Conservation (phyloP, 2,329 filamentous ascomycete genomes). For the Fusarium vanettenii region DNA sequence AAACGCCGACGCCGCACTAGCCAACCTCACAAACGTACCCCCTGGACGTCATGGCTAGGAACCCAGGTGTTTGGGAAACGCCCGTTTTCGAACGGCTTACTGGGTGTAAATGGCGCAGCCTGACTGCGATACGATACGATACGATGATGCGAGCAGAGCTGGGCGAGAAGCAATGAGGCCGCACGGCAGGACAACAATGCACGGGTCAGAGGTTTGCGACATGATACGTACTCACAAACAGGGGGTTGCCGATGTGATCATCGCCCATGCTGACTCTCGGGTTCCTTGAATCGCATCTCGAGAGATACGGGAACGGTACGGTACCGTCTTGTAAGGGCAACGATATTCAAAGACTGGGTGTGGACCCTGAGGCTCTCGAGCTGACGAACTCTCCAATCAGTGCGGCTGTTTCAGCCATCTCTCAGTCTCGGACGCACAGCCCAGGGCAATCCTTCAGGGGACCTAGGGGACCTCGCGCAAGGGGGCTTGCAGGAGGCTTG, state of each 20-base stretch:
- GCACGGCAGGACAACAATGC: slow-evolving; percentile 1
- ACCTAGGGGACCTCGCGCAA: slow-evolving; percentile 13
- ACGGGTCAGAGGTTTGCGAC: background rate
- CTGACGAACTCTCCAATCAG: slow-evolving; percentile 33
- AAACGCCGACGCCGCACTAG: slow-evolving; percentile 39
- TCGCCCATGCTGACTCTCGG: slow-evolving; percentile 14
- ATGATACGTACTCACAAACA: slow-evolving; percentile 2
- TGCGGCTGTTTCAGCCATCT: slow-evolving; percentile 19
- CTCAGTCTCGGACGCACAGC: slow-evolving; percentile 11
- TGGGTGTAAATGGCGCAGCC: slow-evolving; percentile 34
- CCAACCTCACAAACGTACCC: slow-evolving; percentile 19
- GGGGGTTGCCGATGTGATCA: background rate
- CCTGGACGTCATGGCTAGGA: slow-evolving; percentile 30
- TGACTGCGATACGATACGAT: background rate
- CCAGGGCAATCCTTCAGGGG: slow-evolving; percentile 9
- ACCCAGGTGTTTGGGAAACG: slow-evolving; percentile 23
- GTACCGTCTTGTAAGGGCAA: slow-evolving; percentile 29
- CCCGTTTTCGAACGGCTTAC: slow-evolving; percentile 23
- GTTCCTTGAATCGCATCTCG: slow-evolving; percentile 18
- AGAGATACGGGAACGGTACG: slow-evolving; percentile 30
- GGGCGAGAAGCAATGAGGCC: background rate
- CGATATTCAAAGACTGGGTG: slow-evolving; percentile 25
- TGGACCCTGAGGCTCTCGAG: slow-evolving; percentile 45
- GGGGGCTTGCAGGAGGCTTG: slow-evolving; percentile 15
- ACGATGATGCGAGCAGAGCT: background rate